phyloP scores from a whole-genome alignment of 179 eudicot species.

The Nepenthes alata region DNA sequence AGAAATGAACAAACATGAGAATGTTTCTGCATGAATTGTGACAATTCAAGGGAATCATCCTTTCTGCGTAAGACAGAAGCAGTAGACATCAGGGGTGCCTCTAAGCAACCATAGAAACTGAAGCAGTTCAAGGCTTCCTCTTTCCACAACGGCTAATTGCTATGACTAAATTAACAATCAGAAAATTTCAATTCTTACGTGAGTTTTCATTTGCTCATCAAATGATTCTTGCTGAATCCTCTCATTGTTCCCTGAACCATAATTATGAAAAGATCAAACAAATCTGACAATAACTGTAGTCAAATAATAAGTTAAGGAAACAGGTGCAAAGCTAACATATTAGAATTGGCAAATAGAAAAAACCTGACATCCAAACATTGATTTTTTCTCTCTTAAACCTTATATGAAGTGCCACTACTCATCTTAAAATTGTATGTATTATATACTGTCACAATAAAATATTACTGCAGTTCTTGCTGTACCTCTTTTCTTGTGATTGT shows the following conservation, averaged over 20 bases:
- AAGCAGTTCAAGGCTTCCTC: no score
- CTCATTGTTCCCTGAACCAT: conserved; percentile 27
- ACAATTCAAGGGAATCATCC: no score
- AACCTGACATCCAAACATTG: not conserved
- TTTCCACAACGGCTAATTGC: no score
- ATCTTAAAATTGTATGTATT: not conserved
- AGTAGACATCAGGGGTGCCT: no score
- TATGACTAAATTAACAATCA: not conserved
- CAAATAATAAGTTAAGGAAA: not conserved
- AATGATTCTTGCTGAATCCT: conserved; percentile 18
- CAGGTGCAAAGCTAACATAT: no score
- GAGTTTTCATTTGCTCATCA: conserved; percentile 18
- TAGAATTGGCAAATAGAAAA: not conserved
- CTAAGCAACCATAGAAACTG: no score
- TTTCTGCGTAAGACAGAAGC: no score
- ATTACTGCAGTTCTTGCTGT: not conserved
- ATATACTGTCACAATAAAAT: not conserved
- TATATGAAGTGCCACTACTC: not conserved
- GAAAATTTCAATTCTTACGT: conserved; percentile 26
- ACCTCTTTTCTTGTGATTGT: conserved; percentile 17
- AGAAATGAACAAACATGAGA: no score
- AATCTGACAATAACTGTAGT: not conserved
- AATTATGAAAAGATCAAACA: not conserved
- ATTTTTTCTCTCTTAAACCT: not conserved
- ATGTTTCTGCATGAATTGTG: no score